phyloP scores from a whole-genome alignment of 1,284 basidiomycete genomes.

The Heterobasidion occidentale region DNA sequence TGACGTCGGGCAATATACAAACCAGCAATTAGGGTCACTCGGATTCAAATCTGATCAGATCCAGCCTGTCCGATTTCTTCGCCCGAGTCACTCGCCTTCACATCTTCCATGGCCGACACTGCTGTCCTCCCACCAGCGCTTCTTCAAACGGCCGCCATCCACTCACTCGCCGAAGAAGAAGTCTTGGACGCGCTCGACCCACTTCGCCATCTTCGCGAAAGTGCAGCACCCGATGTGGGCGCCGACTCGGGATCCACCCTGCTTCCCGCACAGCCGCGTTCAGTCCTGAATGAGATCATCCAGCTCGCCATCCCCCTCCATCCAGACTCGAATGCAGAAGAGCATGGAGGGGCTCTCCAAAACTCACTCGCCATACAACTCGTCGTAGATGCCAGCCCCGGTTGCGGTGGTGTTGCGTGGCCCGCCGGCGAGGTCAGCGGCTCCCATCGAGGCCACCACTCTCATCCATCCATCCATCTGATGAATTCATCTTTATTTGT shows the following conservation, averaged over 20 bases:
- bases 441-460: no score
- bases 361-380: conserved; percentile 36
- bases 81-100: no score
- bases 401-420: conserved; percentile 91
- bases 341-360: no score
- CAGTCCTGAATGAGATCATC: conserved; percentile 40
- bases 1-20: no score
- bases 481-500: not conserved
- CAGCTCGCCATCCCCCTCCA: conserved; percentile 33
- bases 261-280: conserved; percentile 51
- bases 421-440: conserved; percentile 78
- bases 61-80: not conserved
- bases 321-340: conserved; percentile 3
- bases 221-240: conserved; percentile 8
- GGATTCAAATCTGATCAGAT: not conserved
- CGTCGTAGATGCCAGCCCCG: conserved; percentile 70
- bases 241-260: conserved; percentile 23
- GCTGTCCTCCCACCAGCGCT: not conserved
- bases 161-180: conserved; percentile 30
- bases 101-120: no score
- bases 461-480: not conserved
- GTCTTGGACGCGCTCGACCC: conserved; percentile 51
- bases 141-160: not conserved
- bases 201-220: conserved; percentile 52
- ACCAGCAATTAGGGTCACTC: no score